Percentiles rank a stretch among this genome's conserved stretches.
Conservation (phyloP, 306 rosid species). For the Cotoneaster glaucophyllus region DNA sequence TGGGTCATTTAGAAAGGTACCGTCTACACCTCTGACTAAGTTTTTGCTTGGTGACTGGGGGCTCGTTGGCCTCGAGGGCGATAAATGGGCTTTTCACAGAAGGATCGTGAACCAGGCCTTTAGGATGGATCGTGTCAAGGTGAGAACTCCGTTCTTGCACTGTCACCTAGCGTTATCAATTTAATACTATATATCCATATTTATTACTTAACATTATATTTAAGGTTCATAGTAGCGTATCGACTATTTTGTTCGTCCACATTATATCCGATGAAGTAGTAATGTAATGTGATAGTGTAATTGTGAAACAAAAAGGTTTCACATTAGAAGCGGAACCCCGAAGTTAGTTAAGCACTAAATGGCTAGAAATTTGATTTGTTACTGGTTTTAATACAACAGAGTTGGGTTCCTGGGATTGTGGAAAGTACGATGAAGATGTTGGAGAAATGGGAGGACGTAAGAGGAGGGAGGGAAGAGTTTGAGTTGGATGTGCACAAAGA, state of each 20-base stretch:
- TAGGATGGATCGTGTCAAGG: conserved; percentile 53
- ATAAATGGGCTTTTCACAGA: background rate
- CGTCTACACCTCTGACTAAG: conserved; percentile 35
- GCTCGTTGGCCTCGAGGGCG: conserved; percentile 28
- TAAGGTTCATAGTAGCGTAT: no score
- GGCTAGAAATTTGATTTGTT: background rate
- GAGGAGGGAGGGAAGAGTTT: conserved; percentile 47
- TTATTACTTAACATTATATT: no score
- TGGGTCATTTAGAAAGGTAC: conserved; percentile 27
- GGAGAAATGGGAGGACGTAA: conserved; percentile 48
- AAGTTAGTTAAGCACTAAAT: no score
- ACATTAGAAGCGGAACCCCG: no score
- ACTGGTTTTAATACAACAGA: conserved; percentile 17
- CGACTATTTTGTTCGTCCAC: no score
- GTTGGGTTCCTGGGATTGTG: conserved; percentile 72
- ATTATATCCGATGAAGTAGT: no score
- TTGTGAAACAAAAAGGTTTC: no score
- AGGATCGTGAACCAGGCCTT: conserved; percentile 29
- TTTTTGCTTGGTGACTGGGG: conserved; percentile 49
- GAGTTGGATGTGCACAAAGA: conserved; percentile 58
- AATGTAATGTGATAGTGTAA: no score
- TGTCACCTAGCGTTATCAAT: background rate
- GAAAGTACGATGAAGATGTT: conserved; percentile 41
- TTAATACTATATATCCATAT: no score
- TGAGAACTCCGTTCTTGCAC: background rate